A percentile compares a stretch with the other conserved stretches of the same genome.
Evolutionary conservation across 169 alveolate genomes (phyloP).

Genomic region (Ophryocystis elektroscirrha): DNA sequence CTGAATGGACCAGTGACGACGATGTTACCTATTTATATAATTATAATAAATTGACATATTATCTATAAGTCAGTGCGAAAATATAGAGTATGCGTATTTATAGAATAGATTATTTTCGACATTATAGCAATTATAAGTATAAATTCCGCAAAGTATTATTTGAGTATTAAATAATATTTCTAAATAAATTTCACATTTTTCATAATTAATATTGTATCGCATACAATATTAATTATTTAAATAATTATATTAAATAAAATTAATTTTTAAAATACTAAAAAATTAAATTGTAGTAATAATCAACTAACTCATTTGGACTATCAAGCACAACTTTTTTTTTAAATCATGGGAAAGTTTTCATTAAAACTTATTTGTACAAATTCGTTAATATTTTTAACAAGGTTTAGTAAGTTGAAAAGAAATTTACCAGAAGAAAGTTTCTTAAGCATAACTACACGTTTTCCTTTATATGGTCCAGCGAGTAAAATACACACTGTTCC

Average conservation of each 20-base stretch:
- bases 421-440: no score
- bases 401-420: no score
- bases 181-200: neutral
- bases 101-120: neutral
- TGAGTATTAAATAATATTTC: neutral
- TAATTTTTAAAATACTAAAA: neutral
- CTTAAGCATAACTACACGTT: slow-evolving; percentile 84
- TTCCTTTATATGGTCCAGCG: slow-evolving; percentile 85
- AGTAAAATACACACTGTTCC: slow-evolving; percentile 70
- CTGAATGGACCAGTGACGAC: slow-evolving; percentile 85
- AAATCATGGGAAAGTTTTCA: no score
- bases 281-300: neutral
- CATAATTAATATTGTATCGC: neutral
- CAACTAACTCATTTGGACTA: neutral
- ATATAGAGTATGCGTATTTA: neutral
- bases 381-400: no score
- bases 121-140: neutral
- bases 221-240: neutral
- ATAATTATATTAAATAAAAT: neutral
- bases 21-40: slow-evolving; percentile 51
- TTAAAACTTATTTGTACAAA: no score
- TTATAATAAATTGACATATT: neutral
- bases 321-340: neutral
- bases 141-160: neutral
- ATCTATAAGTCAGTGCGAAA: neutral